Percentiles rank a stretch among this genome's conserved stretches.
phyloP scores from a whole-genome alignment of 768 basidiomycete genomes.

The Tricholoma matsutake region DNA sequence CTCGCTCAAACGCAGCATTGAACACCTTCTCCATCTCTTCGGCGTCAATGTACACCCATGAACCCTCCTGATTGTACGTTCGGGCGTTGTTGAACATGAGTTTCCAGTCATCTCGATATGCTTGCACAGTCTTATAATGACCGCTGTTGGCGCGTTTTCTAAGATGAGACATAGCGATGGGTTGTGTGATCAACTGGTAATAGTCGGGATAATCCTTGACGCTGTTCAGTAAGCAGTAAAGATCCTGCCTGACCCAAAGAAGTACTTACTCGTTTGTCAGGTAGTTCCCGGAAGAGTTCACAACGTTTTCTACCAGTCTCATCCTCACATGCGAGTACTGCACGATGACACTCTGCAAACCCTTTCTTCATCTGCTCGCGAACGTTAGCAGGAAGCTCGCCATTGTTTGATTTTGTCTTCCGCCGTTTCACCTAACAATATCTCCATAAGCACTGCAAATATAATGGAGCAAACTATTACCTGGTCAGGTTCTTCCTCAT shows the following conservation, averaged over 20 bases:
- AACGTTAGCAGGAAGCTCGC: conserved; percentile 54
- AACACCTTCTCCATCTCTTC: conserved; percentile 93
- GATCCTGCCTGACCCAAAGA: background rate
- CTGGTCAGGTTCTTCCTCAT: conserved; percentile 70
- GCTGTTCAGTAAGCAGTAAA: conserved; percentile 12
- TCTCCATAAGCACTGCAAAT: background rate
- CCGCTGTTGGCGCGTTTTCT: conserved; percentile 68
- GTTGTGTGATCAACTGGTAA: conserved; percentile 81
- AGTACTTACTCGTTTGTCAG: conserved; percentile 62
- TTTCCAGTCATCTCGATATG: conserved; percentile 77
- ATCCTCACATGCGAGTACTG: conserved; percentile 71
- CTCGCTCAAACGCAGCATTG: conserved; percentile 62
- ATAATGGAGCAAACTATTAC: conserved; percentile 30
- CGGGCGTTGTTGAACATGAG: conserved; percentile 94
- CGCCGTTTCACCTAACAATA: conserved; percentile 68
- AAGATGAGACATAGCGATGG: conserved; percentile 86
- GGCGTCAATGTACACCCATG: conserved; percentile 93
- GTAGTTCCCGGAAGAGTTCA: conserved; percentile 86
- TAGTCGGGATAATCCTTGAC: conserved; percentile 87
- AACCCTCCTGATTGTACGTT: conserved; percentile 92
- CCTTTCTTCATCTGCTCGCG: conserved; percentile 83
- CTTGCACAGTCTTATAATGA: conserved; percentile 70
- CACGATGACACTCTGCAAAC: conserved; percentile 72
- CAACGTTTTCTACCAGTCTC: conserved; percentile 75
- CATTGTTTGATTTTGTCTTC: conserved; percentile 54